Base-by-base conservation (phyloP, 768 basidiomycete genomes). In the Gloeostereum incarnatum region DNA sequence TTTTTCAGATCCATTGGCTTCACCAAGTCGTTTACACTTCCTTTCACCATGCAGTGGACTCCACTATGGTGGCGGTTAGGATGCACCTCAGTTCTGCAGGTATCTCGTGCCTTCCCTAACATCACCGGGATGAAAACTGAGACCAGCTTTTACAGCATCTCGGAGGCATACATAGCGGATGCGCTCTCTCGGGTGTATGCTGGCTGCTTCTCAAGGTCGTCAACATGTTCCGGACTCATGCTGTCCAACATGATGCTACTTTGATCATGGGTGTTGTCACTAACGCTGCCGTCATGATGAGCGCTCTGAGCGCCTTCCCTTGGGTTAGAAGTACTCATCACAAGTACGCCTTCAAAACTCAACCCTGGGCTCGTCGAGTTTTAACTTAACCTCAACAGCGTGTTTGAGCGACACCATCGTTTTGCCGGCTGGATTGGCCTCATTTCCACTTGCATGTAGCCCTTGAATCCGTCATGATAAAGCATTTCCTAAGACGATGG, bases 251-350 rank as follows among this genome's bases (percentile, higher is more conserved):
- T 48, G 66, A 69, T 42, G 69, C 76, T 1, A 57, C 84, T 18
- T 62, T 86, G 6, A 63, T 71, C 29, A 69, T 78, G 46, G 82
- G 82, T 19, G 62, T 80, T 23, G 48, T 81, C 24, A 78, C 78
- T 6, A 66, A 70, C 45, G 41, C 81, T 6, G 57, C 67, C 3
- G 65, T 86, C 29, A 61, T 75, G 42, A 55, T 81, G 41, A 77
- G 74, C 31, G 68, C 79, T 29, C 52, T 71, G 31, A 75, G 80
- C 30, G 84, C 81, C 9, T 70, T 86, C 52, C 85, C 84, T 20
- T 85, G 82, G 81, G 72, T 88, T 32, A 69, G 85, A 45, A 86
- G 86, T 48, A 75, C 73, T 8, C 80, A 85, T 47, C 84, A 87
- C 65, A 86, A 86, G 83, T 84, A 53, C 49, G 73, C 57, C 6